Evolutionary conservation across 2,329 filamentous ascomycete genomes (phyloP), one percentile per base, ranked within the genome.

Genomic region (Paradendryphiella salina): DNA sequence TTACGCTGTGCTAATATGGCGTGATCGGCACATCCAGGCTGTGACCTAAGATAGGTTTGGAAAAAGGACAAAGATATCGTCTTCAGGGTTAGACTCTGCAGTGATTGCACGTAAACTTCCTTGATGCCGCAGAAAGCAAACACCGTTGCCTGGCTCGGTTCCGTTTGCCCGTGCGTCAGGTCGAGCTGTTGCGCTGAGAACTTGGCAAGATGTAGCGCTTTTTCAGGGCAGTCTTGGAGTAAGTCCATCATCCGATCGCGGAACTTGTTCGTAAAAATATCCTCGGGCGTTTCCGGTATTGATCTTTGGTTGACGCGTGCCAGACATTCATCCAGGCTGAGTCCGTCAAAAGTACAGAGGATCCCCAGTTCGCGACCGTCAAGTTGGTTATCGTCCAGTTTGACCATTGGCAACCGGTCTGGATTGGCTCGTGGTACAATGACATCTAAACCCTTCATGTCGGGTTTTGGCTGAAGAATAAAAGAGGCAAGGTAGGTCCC

Each of bases 41-140:
- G 76, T 21, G 73, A 73, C 18, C 75, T 70, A 50, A 79, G 73
- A 3, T 73, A 72, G 18, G 72, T 69, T 58, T 73, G 61, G 67
- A 79, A 77, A 65, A 80, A 78, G 9, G 72, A 74, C 11, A 77
- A 57, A 0, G 77, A 76, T 1, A 75, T 71, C 13, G 72, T 71
- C 70, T 58, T 57, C 56, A 66, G 38, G 32, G 50, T 51, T 49
- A 62, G 18, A 59, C 63, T 67, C 20, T 67, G 58, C n/a, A 69
- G 41, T 4, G 66, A 64, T 33, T 72, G 65, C 14, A 63, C 66
- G 52, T 77, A 73, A 10, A 76, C 70, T 37, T 76, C 73, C 21
- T 73, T 72, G 50, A 76, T 75, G 5, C 72, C 71, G 50, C 75
- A 78, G 58, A 80, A 79, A 4, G 76, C 69, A 46, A 75, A 77